Evolutionary conservation across 495 filamentous ascomycete species (phyloP), one percentile per base, ranked within the genome.

Genomic region (Stereocaulon alpinum): DNA sequence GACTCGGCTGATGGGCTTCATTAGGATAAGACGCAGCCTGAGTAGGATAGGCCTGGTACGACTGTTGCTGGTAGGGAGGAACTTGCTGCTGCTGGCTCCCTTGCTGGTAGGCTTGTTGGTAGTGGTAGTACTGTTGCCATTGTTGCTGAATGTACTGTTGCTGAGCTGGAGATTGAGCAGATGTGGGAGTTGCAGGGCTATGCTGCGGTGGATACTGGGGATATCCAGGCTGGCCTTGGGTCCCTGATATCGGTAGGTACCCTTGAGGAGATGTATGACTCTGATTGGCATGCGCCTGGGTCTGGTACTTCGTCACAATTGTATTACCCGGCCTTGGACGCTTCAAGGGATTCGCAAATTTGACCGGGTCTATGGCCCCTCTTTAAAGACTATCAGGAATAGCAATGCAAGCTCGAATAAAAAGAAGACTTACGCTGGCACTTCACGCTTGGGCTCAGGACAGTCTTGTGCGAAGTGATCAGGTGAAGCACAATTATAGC

Each of bases 391-490:
- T 10, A 44, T 62, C 40, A 64, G 48, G 29, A 37, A 57, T 11
- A 40, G 24, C 30, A 45, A 49, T 60, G 27, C 24, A 41, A 48
- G 22, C 17, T 56, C 20, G 22, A 12, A 20, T 15, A 34, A 32
- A 40, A 22, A 58, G 52, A 18, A 59, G 37, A 82, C 85, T 78
- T 74, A 88, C 85, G 73, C 80, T 65, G 82, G 81, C 37, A 75
- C 71, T 57, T 70, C 65, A 57, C 81, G 67, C 49, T 69, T 72
- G 34, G 73, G 68, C 60, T 77, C 76, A 24, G 76, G 73, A 56
- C 75, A 77, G 50, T 71, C 62, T 55, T 76, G 74, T 30, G 75
- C 75, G 61, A 71, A 71, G 62, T 77, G 75, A 53, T 65, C 62
- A 11, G 60, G 54, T 22, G 65, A 65, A 12, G 76, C 75, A 64